A percentile compares a stretch with the other conserved stretches of the same genome.
These are phyloP conservation scores for Saccharomyces eubayanus DNA, from an alignment of 805 yeast species.

Conservation along the genomic window DNA sequence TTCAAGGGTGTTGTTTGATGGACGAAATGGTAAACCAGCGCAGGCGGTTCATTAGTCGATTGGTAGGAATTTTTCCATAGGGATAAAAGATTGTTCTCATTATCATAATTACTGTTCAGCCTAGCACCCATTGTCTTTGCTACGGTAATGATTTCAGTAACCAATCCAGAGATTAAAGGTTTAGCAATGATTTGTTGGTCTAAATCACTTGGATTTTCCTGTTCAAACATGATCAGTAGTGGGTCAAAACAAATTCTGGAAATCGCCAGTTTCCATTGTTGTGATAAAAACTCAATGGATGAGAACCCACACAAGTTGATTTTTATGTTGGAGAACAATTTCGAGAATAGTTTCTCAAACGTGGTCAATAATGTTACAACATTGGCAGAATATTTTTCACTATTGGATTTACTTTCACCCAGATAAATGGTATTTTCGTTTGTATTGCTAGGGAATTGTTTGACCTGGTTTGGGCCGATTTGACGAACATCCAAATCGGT, in stretches of 20 bases:
- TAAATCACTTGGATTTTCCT: constrained; percentile 51
- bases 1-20: constrained; percentile 46
- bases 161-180: constrained; percentile 74
- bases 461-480: constrained; percentile 28
- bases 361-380: constrained; percentile 19
- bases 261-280: constrained; percentile 80
- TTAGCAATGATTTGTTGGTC: constrained; percentile 67
- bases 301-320: constrained; percentile 31
- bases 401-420: constrained; percentile 25
- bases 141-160: constrained; percentile 64
- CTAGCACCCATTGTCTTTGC: constrained; percentile 72
- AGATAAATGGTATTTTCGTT: constrained; percentile 39
- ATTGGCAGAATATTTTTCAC: constrained; percentile 17
- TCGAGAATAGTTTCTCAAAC: constrained; percentile 26
- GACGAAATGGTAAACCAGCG: constrained; percentile 58
- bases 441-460: constrained; percentile 20
- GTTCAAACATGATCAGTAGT: constrained; percentile 63
- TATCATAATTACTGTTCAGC: constrained; percentile 53
- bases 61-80: constrained; percentile 41
- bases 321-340: constrained; percentile 30
- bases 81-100: constrained; percentile 49
- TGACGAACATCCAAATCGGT: constrained; percentile 50
- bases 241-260: constrained; percentile 76
- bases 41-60: constrained; percentile 41
- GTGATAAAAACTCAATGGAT: constrained; percentile 47